Conservation (phyloP, 1,284 basidiomycete species). For the Neonothopanus nambi region DNA sequence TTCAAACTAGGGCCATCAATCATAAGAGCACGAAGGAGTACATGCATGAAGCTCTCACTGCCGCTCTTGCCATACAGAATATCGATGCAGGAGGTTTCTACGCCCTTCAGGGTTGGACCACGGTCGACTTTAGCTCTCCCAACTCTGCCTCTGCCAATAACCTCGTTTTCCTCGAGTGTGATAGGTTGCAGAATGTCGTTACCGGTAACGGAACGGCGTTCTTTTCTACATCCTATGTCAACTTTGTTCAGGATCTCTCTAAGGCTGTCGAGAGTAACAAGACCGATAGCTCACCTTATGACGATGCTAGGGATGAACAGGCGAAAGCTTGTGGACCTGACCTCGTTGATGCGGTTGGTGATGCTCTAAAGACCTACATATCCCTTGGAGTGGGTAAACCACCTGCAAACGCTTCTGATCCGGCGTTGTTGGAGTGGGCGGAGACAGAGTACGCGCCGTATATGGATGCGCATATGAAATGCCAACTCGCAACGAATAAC, state of each 20-base stretch:
- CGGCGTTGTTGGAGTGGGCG: not conserved
- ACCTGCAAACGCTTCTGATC: not conserved
- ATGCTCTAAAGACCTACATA: not conserved
- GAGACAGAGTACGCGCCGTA: not conserved
- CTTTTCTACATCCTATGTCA: not conserved
- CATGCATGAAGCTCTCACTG: not conserved
- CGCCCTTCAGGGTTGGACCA: not conserved
- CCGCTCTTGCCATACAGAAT: not conserved
- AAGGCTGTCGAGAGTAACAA: not conserved
- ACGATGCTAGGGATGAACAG: not conserved
- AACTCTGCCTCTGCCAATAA: not conserved
- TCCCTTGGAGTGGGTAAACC: not conserved
- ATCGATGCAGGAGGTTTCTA: not conserved
- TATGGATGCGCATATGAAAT: not conserved
- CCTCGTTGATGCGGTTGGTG: not conserved
- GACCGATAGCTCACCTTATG: not conserved
- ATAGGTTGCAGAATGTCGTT: not conserved
- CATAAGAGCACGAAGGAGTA: not conserved
- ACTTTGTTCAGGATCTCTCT: not conserved
- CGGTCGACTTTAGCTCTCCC: not conserved
- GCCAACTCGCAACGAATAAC: not conserved
- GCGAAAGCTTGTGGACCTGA: not conserved
- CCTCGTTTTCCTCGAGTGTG: not conserved
- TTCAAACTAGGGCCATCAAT: not conserved
- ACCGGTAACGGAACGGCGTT: not conserved